These are phyloP conservation scores for Brassica hybrid DNA, from an alignment of 441 rosid species.

Conservation along the genomic window DNA sequence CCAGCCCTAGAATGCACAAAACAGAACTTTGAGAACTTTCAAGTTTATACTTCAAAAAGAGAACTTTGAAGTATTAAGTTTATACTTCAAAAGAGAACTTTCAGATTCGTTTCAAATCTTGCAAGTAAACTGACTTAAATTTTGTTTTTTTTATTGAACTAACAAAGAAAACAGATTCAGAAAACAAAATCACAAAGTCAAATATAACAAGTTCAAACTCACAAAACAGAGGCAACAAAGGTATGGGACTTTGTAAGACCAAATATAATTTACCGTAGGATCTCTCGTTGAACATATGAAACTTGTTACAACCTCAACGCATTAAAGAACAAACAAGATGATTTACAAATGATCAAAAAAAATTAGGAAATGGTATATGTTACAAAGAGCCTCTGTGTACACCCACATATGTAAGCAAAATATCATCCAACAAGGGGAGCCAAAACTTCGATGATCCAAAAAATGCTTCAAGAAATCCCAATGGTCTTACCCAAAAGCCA, in stretches of 20 bases:
- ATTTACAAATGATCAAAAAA: constrained; percentile 31
- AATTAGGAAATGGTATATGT: constrained; percentile 15
- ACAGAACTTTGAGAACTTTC: no score
- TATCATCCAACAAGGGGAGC: neutral
- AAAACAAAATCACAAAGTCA: constrained; percentile 4
- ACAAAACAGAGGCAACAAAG: constrained; percentile 4
- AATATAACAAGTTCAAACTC: constrained; percentile 16
- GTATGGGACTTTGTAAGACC: neutral
- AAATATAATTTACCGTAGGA: constrained; percentile 30
- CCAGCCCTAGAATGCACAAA: no score
- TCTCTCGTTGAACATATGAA: constrained; percentile 29
- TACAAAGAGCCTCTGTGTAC: constrained; percentile 35
- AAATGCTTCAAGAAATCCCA: neutral
- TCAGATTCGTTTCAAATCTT: no score
- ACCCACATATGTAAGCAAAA: constrained; percentile 5
- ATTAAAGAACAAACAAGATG: constrained; percentile 30
- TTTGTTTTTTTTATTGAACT: no score
- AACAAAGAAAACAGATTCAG: neutral
- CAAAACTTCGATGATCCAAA: neutral
- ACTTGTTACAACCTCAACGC: constrained; percentile 19
- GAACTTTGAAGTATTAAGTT: no score
- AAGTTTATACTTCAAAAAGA: no score
- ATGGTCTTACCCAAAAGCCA: constrained; percentile 7
- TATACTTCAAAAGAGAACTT: no score
- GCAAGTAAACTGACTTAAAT: no score